Percentiles rank a stretch among this genome's conserved stretches.
phyloP scores from a whole-genome alignment of 2,329 filamentous ascomycete species.

The Cytospora leucostoma region DNA sequence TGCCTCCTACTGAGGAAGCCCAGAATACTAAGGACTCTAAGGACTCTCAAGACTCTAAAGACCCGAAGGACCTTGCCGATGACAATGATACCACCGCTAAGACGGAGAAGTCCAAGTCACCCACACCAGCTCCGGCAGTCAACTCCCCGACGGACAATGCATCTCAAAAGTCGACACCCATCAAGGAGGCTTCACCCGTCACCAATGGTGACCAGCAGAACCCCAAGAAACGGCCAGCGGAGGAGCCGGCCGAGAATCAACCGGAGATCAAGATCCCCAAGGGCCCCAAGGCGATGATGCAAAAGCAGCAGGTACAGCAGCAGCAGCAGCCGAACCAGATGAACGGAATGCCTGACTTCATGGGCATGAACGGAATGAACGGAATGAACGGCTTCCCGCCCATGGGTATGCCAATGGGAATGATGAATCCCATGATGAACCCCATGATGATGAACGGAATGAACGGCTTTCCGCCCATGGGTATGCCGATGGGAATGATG shows the following conservation, averaged over 20 bases:
- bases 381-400: constrained; percentile 44
- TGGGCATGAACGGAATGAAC: constrained; percentile 33
- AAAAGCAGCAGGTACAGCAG: constrained; percentile 49
- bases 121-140: constrained; percentile 34
- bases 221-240: constrained; percentile 80
- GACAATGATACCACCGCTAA: constrained; percentile 37
- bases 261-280: constrained; percentile 68
- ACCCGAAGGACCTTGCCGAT: constrained; percentile 31
- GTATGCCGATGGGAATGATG: constrained; percentile 42
- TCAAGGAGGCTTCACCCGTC: constrained; percentile 34
- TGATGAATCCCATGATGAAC: constrained; percentile 32
- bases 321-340: constrained; percentile 39
- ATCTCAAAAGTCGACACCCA: constrained; percentile 36
- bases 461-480: constrained; percentile 32
- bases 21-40: constrained; percentile 37
- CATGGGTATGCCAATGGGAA: constrained; percentile 37
- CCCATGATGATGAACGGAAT: constrained; percentile 41
- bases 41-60: constrained; percentile 38
- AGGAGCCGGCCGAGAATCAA: constrained; percentile 66
- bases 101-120: constrained; percentile 41
- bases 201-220: constrained; percentile 33
- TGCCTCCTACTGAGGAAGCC: constrained; percentile 34
- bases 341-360: constrained; percentile 32
- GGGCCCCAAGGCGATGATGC: constrained; percentile 63
- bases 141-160: constrained; percentile 34